Evolutionary conservation across 768 basidiomycete species (phyloP), one percentile per base, ranked within the genome.

Genomic region (Macrolepiota dolichaula): DNA sequence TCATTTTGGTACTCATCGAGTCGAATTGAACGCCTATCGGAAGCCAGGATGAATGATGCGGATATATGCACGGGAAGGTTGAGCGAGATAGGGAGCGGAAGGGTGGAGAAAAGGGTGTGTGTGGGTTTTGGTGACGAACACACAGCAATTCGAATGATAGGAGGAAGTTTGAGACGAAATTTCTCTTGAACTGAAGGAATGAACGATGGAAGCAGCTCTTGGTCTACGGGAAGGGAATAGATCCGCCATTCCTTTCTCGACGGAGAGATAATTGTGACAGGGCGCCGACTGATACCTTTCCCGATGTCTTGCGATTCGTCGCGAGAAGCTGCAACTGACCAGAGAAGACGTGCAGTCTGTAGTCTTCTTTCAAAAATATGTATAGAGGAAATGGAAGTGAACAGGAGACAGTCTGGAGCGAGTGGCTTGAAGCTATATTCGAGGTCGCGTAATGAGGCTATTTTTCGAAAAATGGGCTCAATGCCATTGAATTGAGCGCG

Each of bases 11-110:
- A 70, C 3, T 70, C 72, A 64, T 81, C 80, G 51, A 77, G 72
- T 9, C 78, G 74, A 42, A 81, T 74, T 27, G 73, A 71, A 36
- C 81, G 65, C 37, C 81, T 68, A 63, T 84, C 82, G 3, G 78
- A 72, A 0, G 81, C 73, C 2, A 83, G 68, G 42, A 79, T 72
- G 62, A 81, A 83, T 0, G 80, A 76, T 1, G 77, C 80, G 46
- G 75, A 76, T 7, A 83, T 66, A 61, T 84, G 81, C 1, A 79
- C 72, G 0, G 82, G 81, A 0, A 84, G 69, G 3, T 72, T 65
- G 6, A 73, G 78, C 2, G 66, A 29, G 3, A 76, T 70, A 1
- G 75, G 74, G 1, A 83, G 70, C 0, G 80, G 81, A 4, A 84
- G 68, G 0, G 72, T 75, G 4, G 79, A 77, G 57, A 81, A 83